These are phyloP conservation scores for Cyberlindnera sargentensis DNA, from an alignment of 805 yeast species.

Conservation along the genomic window DNA sequence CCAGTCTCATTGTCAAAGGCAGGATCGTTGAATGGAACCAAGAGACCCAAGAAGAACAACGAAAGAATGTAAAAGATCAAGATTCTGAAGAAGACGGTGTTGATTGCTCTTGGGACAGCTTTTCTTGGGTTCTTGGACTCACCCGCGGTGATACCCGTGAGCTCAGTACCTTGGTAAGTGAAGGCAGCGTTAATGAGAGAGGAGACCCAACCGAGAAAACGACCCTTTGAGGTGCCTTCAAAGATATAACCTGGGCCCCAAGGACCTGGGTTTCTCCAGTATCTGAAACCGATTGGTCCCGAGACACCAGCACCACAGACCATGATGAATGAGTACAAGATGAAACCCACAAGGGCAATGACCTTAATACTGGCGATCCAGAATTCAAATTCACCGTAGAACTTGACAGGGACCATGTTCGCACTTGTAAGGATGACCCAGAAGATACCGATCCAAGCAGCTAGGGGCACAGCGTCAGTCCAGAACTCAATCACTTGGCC, in stretches of 20 bases:
- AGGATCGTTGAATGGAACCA: constrained; percentile 64
- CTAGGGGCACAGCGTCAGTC: constrained; percentile 63
- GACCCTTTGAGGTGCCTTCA: constrained; percentile 40
- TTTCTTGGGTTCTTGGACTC: constrained; percentile 67
- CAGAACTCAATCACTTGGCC: constrained; percentile 61
- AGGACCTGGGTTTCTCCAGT: constrained; percentile 76
- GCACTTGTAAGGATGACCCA: constrained; percentile 46
- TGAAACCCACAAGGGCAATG: constrained; percentile 63
- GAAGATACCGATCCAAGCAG: constrained; percentile 67
- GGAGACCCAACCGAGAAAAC: constrained; percentile 63
- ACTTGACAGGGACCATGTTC: constrained; percentile 62
- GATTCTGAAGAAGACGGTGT: constrained; percentile 61
- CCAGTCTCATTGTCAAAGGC: constrained; percentile 28
- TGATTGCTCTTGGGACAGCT: constrained; percentile 65
- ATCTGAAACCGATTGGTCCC: constrained; percentile 72
- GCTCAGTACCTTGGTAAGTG: constrained; percentile 75
- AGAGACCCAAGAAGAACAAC: constrained; percentile 59
- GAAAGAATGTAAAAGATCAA: constrained; percentile 58
- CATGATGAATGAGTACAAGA: constrained; percentile 59
- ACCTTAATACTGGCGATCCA: constrained; percentile 68
- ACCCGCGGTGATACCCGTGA: constrained; percentile 70
- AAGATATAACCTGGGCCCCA: constrained; percentile 63
- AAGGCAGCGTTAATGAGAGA: constrained; percentile 71
- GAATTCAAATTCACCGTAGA: constrained; percentile 70
- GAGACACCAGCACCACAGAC: constrained; percentile 67